A percentile compares a stretch with the other conserved stretches of the same genome.
Evolutionary conservation across 2,329 filamentous ascomycete species (phyloP).

Genomic region (Penicillium psychrosexuale): DNA sequence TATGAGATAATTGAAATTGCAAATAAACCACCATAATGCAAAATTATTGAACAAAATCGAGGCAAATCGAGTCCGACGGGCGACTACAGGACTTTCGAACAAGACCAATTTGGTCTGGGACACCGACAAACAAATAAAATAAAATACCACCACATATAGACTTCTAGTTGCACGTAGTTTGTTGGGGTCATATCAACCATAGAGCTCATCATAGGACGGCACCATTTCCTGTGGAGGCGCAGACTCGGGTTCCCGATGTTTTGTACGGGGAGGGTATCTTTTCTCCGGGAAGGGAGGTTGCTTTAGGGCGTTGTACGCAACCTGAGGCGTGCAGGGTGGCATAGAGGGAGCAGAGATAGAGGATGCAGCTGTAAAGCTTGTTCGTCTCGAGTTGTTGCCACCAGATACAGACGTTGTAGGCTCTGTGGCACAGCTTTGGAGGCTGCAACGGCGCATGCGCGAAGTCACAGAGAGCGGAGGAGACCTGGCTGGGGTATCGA

Average conservation of each 20-base stretch:
- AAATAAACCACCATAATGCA: constrained; percentile 3
- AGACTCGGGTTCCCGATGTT: constrained; percentile 22
- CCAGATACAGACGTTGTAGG: constrained; percentile 25
- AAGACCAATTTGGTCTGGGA: neutral
- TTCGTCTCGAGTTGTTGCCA: constrained; percentile 32
- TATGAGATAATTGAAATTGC: neutral
- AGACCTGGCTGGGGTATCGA: constrained; percentile 31
- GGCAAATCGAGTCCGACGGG: neutral
- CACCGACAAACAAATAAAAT: neutral
- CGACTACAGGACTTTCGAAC: neutral
- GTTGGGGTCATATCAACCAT: constrained; percentile 26
- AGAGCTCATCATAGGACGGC: constrained; percentile 41
- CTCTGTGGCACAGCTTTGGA: constrained; percentile 32
- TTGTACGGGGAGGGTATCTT: constrained; percentile 17
- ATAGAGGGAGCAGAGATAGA: constrained; percentile 26
- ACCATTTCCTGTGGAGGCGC: constrained; percentile 30
- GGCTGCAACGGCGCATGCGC: constrained; percentile 36
- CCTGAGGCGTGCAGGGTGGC: constrained; percentile 27
- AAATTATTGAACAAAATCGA: neutral
- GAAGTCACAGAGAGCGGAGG: constrained; percentile 39
- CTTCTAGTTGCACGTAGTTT: neutral
- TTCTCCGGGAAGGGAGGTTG: constrained; percentile 17
- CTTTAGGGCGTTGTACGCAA: constrained; percentile 12
- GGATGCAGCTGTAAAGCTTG: constrained; percentile 32
- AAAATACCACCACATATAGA: constrained; percentile 2